These are phyloP conservation scores for Cicer yamashitae DNA, from an alignment of 306 rosid species.

Conservation along the genomic window DNA sequence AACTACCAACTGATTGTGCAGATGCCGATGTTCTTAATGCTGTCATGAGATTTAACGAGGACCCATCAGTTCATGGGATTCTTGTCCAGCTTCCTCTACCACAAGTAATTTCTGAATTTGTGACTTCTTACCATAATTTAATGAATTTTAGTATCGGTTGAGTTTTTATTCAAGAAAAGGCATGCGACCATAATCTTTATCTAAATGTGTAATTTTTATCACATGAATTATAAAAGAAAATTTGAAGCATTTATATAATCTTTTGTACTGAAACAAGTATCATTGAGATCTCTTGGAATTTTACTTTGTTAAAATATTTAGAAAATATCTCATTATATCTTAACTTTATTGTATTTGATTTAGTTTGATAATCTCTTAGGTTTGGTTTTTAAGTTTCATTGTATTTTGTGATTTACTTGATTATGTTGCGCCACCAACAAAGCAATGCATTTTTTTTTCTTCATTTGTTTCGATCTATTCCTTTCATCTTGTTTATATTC, in stretches of 20 bases:
- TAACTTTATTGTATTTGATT: neutral
- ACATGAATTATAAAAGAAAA: conserved; percentile 5
- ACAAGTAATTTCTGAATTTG: conserved; percentile 74
- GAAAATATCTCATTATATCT: neutral
- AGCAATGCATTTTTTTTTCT: neutral
- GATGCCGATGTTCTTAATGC: conserved; percentile 67
- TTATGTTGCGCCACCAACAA: neutral
- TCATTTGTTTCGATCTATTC: neutral
- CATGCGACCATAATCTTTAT: neutral
- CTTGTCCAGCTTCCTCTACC: conserved; percentile 99
- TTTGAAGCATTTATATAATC: conserved; percentile 14
- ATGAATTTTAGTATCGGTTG: conserved; percentile 30
- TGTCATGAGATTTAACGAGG: conserved; percentile 63
- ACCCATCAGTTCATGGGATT: conserved; percentile 88
- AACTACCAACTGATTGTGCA: conserved; percentile 66
- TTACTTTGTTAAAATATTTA: neutral
- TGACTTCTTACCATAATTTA: conserved; percentile 18
- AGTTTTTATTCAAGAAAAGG: conserved; percentile 26
- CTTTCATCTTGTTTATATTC: neutral
- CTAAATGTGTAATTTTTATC: conserved; percentile 14
- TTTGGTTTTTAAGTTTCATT: conserved; percentile 8
- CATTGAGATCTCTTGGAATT: conserved; percentile 6
- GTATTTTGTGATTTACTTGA: neutral
- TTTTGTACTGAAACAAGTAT: neutral
- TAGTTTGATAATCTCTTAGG: neutral